phyloP scores from a whole-genome alignment of 2,329 filamentous ascomycete genomes.

The Colletotrichum sp. region DNA sequence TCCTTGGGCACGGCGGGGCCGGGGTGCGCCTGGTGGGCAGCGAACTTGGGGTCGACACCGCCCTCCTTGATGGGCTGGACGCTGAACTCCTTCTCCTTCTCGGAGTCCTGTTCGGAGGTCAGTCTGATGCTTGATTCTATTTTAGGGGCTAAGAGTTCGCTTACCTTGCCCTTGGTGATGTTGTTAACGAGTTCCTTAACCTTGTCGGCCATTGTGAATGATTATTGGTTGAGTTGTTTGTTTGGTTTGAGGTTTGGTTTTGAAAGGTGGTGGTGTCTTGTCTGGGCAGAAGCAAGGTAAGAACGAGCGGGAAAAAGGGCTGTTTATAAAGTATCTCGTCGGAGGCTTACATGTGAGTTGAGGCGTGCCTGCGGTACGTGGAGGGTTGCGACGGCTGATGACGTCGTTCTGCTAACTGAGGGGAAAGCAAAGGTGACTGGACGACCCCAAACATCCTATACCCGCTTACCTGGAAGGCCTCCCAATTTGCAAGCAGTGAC shows the following conservation, averaged over 20 bases:
- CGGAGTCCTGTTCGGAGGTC: conserved; percentile 2
- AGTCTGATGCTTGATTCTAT: neutral
- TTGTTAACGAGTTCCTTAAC: conserved; percentile 24
- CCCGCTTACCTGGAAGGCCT: conserved; percentile 15
- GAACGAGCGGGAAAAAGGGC: neutral
- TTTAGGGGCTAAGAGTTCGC: neutral
- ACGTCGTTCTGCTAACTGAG: conserved; percentile 4
- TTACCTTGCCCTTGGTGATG: conserved; percentile 21
- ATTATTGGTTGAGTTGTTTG: neutral
- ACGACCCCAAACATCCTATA: neutral
- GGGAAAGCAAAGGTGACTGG: neutral
- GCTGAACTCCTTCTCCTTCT: conserved; percentile 48
- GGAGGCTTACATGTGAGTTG: conserved; percentile 18
- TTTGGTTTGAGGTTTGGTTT: neutral
- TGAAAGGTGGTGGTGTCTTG: neutral
- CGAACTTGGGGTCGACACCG: conserved; percentile 51
- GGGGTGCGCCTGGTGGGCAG: conserved; percentile 59
- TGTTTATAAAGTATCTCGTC: conserved; percentile 11
- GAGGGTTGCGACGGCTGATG: conserved; percentile 18
- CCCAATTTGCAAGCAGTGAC: neutral
- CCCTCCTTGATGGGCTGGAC: conserved; percentile 48
- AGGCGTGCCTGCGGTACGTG: neutral
- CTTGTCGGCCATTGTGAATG: conserved; percentile 19
- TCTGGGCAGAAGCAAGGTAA: neutral
- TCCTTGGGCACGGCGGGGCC: conserved; percentile 62